Conservation (phyloP, 2,329 filamentous ascomycete genomes). For the Epichloe sp. region DNA sequence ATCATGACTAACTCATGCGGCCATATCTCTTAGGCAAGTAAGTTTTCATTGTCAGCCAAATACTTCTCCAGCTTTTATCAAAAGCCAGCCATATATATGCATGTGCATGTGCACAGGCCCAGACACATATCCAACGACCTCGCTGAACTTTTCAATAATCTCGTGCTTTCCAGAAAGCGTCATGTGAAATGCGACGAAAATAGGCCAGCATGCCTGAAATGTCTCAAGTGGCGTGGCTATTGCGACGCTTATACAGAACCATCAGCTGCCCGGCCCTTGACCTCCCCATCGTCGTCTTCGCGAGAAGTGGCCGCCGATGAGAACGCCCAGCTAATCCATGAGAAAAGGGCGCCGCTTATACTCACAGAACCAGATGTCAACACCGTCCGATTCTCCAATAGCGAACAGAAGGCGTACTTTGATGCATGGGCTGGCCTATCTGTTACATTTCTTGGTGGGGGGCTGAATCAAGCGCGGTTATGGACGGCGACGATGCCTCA, state of each 20-base stretch:
- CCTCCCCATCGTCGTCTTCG: neutral
- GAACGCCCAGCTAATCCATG: constrained; percentile 17
- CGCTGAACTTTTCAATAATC: neutral
- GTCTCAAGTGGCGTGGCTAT: constrained; percentile 27
- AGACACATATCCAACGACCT: neutral
- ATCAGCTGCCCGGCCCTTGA: constrained; percentile 3
- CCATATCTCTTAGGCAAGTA: constrained; percentile 17
- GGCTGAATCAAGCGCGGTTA: constrained; percentile 19
- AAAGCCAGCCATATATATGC: too few relatives aligned
- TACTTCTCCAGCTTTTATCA: too few relatives aligned
- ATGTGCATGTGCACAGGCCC: neutral
- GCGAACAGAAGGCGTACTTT: constrained; percentile 24
- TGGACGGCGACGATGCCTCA: constrained; percentile 29
- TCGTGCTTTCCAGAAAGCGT: constrained; percentile 18
- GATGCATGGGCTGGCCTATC: constrained; percentile 25
- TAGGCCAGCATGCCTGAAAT: constrained; percentile 27
- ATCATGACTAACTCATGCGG: neutral
- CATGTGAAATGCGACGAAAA: constrained; percentile 31
- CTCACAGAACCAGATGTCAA: constrained; percentile 22
- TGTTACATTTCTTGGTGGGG: constrained; percentile 21
- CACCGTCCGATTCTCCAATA: constrained; percentile 20
- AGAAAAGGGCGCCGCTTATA: constrained; percentile 17
- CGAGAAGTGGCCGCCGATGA: constrained; percentile 4
- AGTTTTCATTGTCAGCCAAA: constrained; percentile 8
- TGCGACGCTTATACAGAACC: constrained; percentile 22